Evolutionary conservation across 371 early-diverging fungal genomes (phyloP).

Genomic region (Syncephalastrum racemosum): DNA sequence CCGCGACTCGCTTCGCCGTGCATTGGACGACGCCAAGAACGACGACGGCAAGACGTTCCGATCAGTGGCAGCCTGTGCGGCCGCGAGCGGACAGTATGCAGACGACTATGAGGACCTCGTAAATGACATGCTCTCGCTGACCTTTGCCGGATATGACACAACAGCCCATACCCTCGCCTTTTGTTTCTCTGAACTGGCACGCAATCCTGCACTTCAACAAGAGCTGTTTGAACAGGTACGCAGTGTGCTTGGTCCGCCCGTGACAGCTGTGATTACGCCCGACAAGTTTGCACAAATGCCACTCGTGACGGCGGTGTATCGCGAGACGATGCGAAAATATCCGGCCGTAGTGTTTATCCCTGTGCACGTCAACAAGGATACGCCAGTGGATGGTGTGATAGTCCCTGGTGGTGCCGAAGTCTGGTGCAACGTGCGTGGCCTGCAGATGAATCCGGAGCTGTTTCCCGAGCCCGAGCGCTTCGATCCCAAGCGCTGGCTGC

Average conservation of each 20-base stretch:
- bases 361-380: conserved; percentile 47
- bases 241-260: conserved; percentile 39
- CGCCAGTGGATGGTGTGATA: conserved; percentile 33
- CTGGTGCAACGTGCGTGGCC: conserved; percentile 50
- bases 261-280: conserved; percentile 28
- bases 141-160: conserved; percentile 52
- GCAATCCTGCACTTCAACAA: conserved; percentile 36
- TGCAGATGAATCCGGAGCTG: conserved; percentile 44
- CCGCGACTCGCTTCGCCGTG: conserved; percentile 26
- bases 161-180: conserved; percentile 50
- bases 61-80: conserved; percentile 42
- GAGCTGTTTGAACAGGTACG: conserved; percentile 37
- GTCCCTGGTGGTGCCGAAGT: conserved; percentile 45
- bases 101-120: conserved; percentile 27
- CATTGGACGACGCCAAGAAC: conserved; percentile 17
- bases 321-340: conserved; percentile 48
- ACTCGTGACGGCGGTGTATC: conserved; percentile 44
- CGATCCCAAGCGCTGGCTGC: conserved; percentile 39
- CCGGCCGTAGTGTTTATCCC: conserved; percentile 51
- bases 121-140: conserved; percentile 41
- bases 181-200: conserved; percentile 45
- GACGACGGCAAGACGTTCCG: conserved; percentile 11
- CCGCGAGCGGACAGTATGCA: conserved; percentile 36
- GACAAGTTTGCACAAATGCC: conserved; percentile 44
- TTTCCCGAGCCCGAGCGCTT: conserved; percentile 46